These are phyloP conservation scores for Neopestalotiopsis sp. DNA, from an alignment of 2,329 filamentous ascomycete species.

Conservation along the genomic window DNA sequence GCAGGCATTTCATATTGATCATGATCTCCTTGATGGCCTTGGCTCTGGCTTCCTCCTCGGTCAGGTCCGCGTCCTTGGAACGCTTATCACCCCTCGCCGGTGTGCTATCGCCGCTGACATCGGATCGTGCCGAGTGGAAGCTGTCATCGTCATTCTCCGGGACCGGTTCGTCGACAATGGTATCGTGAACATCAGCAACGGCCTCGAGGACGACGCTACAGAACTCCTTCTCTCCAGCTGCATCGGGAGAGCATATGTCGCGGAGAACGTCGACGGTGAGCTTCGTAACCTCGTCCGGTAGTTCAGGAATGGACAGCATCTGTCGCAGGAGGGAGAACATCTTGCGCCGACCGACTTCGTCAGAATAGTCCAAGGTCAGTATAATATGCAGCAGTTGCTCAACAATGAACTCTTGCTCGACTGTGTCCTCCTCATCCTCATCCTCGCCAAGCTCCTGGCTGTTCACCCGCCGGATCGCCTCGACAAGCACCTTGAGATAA, in stretches of 20 bases:
- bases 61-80: constrained; percentile 48
- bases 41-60: constrained; percentile 68
- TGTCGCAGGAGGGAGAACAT: constrained; percentile 94
- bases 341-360: constrained; percentile 91
- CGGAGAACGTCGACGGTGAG: constrained; percentile 82
- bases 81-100: constrained; percentile 53
- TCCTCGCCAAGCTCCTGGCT: constrained; percentile 58
- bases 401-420: constrained; percentile 93
- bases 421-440: constrained; percentile 75
- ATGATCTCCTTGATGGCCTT: constrained; percentile 90
- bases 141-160: constrained; percentile 71
- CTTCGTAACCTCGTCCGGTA: constrained; percentile 92
- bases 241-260: constrained; percentile 78
- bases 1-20: constrained; percentile 97
- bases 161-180: constrained; percentile 74
- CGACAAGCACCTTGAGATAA: constrained; percentile 73
- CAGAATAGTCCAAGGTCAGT: constrained; percentile 92
- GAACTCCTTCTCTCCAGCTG: constrained; percentile 79
- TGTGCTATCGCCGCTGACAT: constrained; percentile 72
- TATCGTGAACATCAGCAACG: constrained; percentile 95
- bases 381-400: constrained; percentile 95
- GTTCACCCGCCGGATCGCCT: constrained; percentile 64
- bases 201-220: constrained; percentile 88
- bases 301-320: constrained; percentile 80
- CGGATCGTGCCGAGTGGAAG: constrained; percentile 92